Percentiles rank a stretch among this genome's conserved stretches.
phyloP scores from a whole-genome alignment of 2,329 filamentous ascomycete species.

The Lasiodiplodia theobromae region DNA sequence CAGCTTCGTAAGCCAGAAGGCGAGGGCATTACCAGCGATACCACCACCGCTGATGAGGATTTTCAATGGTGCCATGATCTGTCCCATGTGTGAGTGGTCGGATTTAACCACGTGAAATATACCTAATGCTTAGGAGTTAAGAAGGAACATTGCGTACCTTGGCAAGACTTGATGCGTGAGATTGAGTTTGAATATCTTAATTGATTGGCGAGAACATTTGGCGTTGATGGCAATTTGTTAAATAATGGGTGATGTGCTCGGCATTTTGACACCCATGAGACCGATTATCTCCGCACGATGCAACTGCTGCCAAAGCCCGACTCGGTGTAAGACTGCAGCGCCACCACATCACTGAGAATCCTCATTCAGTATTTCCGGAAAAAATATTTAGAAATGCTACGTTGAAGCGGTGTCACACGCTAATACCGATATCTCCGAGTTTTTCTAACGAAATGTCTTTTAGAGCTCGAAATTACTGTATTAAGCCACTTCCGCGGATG shows the following conservation, averaged over 20 bases:
- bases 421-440: too few relatives aligned
- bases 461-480: too few relatives aligned
- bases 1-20: conserved; percentile 56
- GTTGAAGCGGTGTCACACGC: too few relatives aligned
- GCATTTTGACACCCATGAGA: background rate
- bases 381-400: too few relatives aligned
- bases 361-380: background rate
- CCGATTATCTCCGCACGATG: background rate
- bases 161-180: background rate
- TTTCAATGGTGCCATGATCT: conserved; percentile 32
- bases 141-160: background rate
- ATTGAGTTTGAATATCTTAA: background rate
- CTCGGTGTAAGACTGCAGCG: background rate
- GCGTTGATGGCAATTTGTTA: background rate
- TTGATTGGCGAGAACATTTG: background rate
- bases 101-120: background rate
- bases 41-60: conserved; percentile 43
- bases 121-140: too few relatives aligned
- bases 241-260: background rate
- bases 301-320: background rate
- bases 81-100: background rate
- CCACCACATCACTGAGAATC: background rate
- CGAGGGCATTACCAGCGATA: conserved; percentile 49
- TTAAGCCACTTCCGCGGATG: too few relatives aligned
- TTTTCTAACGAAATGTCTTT: too few relatives aligned